These are phyloP conservation scores for Brassica incana DNA, from an alignment of 345 rosid genomes.

Conservation along the genomic window DNA sequence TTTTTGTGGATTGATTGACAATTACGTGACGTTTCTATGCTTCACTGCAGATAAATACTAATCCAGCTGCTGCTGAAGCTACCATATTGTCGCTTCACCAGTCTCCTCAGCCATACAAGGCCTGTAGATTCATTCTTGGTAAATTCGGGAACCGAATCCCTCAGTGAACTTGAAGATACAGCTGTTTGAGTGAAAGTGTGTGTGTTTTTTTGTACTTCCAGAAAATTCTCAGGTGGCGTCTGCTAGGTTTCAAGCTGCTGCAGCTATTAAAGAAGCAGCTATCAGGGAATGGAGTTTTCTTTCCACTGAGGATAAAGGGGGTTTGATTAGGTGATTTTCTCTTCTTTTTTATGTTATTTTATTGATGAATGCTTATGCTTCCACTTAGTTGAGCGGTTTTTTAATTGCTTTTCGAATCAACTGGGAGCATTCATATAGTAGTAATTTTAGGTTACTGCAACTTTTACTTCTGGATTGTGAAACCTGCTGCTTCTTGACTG, in stretches of 20 bases:
- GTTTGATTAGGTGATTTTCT: slow-evolving; percentile 63
- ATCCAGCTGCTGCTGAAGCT: slow-evolving; percentile 82
- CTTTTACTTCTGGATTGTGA: slow-evolving; percentile 16
- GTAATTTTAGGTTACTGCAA: neutral
- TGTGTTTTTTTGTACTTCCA: slow-evolving; percentile 35
- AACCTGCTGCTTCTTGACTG: slow-evolving; percentile 23
- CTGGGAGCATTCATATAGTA: slow-evolving; percentile 21
- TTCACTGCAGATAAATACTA: slow-evolving; percentile 64
- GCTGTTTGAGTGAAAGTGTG: slow-evolving; percentile 11
- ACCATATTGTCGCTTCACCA: slow-evolving; percentile 76
- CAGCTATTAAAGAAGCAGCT: slow-evolving; percentile 93
- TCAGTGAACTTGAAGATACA: slow-evolving; percentile 7
- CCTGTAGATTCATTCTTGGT: slow-evolving; percentile 91
- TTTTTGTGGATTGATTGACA: neutral
- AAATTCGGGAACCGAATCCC: neutral
- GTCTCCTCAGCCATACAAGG: slow-evolving; percentile 83
- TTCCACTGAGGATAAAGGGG: slow-evolving; percentile 64
- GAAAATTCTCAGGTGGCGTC: slow-evolving; percentile 90
- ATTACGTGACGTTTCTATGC: slow-evolving; percentile 8
- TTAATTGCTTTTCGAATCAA: slow-evolving; percentile 20
- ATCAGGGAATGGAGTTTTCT: slow-evolving; percentile 94
- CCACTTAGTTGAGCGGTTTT: slow-evolving; percentile 18
- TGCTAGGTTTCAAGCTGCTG: slow-evolving; percentile 98
- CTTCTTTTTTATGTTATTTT: neutral
- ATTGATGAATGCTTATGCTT: slow-evolving; percentile 13